A percentile compares a stretch with the other conserved stretches of the same genome.
phyloP scores from a whole-genome alignment of 139 green algal genomes.

The Volvox reticuliferus region DNA sequence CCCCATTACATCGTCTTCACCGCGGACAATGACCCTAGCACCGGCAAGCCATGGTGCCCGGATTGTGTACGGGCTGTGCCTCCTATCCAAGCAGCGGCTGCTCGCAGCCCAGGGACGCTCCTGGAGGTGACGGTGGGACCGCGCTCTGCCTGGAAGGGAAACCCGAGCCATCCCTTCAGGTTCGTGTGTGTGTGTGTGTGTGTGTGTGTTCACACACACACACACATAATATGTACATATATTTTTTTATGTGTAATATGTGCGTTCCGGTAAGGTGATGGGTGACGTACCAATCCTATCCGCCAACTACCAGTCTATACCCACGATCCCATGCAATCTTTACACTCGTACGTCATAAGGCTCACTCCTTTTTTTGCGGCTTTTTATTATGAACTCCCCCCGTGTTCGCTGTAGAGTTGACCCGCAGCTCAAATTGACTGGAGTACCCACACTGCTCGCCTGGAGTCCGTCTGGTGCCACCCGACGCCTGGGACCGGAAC shows the following conservation, averaged over 20 bases:
- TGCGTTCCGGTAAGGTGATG: too few relatives aligned
- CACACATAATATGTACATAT: too few relatives aligned
- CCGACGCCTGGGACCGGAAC: conserved; percentile 16
- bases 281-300: too few relatives aligned
- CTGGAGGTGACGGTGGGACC: conserved; percentile 46
- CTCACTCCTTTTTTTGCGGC: too few relatives aligned
- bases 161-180: conserved; percentile 31
- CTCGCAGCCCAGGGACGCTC: neutral
- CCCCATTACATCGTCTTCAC: conserved; percentile 45
- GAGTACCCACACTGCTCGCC: conserved; percentile 16
- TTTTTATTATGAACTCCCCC: too few relatives aligned
- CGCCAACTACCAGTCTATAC: too few relatives aligned
- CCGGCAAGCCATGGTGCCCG: conserved; percentile 27
- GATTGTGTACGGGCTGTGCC: conserved; percentile 36
- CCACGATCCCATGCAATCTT: too few relatives aligned
- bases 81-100: neutral
- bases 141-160: conserved; percentile 24
- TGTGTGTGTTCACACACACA: neutral
- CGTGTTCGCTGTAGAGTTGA: neutral
- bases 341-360: too few relatives aligned
- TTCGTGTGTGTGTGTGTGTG: neutral
- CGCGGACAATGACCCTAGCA: conserved; percentile 8
- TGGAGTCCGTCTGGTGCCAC: neutral
- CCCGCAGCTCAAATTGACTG: conserved; percentile 15
- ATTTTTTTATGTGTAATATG: too few relatives aligned